Base-by-base conservation (phyloP, 352 stramenopile species). In the Phytopythium boreale region DNA sequence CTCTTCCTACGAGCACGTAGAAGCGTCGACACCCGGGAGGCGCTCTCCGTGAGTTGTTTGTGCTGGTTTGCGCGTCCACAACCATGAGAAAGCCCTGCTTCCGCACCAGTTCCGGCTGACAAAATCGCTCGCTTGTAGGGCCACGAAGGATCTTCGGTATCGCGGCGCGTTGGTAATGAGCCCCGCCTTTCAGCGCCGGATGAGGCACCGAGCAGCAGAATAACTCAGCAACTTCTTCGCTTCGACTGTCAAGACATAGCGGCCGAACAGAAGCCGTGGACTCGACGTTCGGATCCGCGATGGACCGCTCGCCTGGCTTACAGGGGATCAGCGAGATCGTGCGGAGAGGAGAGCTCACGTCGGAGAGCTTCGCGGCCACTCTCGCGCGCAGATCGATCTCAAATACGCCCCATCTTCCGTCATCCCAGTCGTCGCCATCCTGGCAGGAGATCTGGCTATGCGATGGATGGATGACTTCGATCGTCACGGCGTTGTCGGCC, bases 51-150 rank as follows among this genome's bases (percentile, higher is more conserved):
- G 39, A 50, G 49, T 26, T 6, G 22, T 0, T 39, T 41, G 14
- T 61, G 27, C 15, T 67, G 27, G 59, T 10, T 7, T 26, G 41
- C 2, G 27, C 15, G 5, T 61, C 27, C 31, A 73, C 31, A 9
- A 63, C 47, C 37, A 46, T 56, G 2, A 84, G 64, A 37, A 84
- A 81, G 1, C 75, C 75, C 66, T 81, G 75, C 37, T 81, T 84
- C 50, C 68, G 55, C 27, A 72, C 65, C 26, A 70, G 46, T 11
- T 56, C 68, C 49, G 65, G 56, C 19, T 56, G 65, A 12, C 12
- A 12, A 11, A 20, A 4, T n/a, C 36, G 36, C n/a, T 20, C 49
- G 14, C 22, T 24, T 5, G 2, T 3, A 29, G 49, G 12, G 17
- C 9, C 26, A 14, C 14, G 26, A 37, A 24, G 14, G 4, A 5